Evolutionary conservation across 1,139 yeast genomes (phyloP), one percentile per base, ranked within the genome.

Genomic region (Yamadazyma triangularis): DNA sequence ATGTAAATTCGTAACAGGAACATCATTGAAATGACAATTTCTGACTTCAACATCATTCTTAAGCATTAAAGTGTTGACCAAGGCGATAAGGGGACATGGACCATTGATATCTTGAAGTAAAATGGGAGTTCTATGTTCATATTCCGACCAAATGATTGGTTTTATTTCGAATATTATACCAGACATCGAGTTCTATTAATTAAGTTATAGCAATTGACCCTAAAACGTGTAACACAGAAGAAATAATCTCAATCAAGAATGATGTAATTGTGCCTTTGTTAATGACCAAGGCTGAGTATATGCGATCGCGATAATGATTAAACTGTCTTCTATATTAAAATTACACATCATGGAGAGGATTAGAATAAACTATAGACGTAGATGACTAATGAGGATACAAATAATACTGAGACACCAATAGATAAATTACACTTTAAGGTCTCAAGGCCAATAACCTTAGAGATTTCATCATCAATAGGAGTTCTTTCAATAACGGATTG

Each of bases 31-130:
- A 18, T 7, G 20, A 9, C 9, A 9, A 9, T 7, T 6, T 28
- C 45, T 39, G 23, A 32, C 24, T 15, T 41, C 34, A 9, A 63
- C 36, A 31, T 70, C 74, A 23, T 69, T 62, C 3, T 73, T 58
- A 16, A 79, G 48, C n/a, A 79, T 42, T 18, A 87, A 51, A 0
- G 88, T 74, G 51, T 89, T 89, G 30, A 79, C 70, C 26, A 89
- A 59, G 0, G 96, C 89, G n/a, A 88, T 73, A 26, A 89, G 57
- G 2, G 96, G 95, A 50, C 96, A 88, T 0, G 96, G 95, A 0
- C 96, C 96, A 47, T 88, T 86, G 28, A 58, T 67, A 40, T 85
- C 85, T 55, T 89, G 96, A 13, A 86, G 58, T n/a, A 89, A 58
- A 23, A 88, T 76, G n/a, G 74, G 78, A 15, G 76, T 63, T 35